Base-by-base conservation (phyloP, 2,329 filamentous ascomycete species). In the Neofusicoccum umdonicola region DNA sequence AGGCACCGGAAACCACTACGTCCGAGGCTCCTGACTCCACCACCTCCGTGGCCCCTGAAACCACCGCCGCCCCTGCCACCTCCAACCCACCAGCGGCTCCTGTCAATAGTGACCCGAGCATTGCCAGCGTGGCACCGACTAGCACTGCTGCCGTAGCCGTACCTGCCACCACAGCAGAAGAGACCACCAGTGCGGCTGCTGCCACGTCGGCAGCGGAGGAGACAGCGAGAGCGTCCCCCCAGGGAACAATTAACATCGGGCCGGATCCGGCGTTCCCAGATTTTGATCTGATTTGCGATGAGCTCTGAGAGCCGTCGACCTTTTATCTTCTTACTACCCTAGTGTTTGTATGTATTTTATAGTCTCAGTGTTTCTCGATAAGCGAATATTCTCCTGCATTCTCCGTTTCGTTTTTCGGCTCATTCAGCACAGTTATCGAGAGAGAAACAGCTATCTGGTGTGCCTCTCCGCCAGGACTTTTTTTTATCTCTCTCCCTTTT, bases 281-380 rank as follows among this genome's bases (percentile, higher is more conserved):
- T 64, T 78, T 77, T 56, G 76, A 77, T 67, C 65, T 78, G 34
- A 75, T 78, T 35, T 78, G 76, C 51, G 71, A 73, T n/a, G 56
- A 60, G 42, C 56, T 60, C 56, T 60, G 56, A 60, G 56, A 60
- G 56, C 56, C 39, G 11, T 15, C 12, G 6, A 34, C 8, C 8
- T 17, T 19, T 22, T 13, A 6, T 15, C 37, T 47, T 34, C 13
- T 11, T 12, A 31, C 6, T 31, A 31, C 27, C n/a, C 15, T 37
- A 19, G 8, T 15, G 17, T 47, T 13, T 60, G 42, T 45, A 54
- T 65, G 37, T 39, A 3, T 3, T 39, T 15, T 39, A 39, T 39
- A 11, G 37, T 11, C 13, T 11, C 37, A 39, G 15, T 39, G 9
- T 39, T 39, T 9, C 27, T 31, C 27, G 27, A 31, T 1, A 31